phyloP scores from a whole-genome alignment of 179 eudicot species.

The Camellia oleifera region DNA sequence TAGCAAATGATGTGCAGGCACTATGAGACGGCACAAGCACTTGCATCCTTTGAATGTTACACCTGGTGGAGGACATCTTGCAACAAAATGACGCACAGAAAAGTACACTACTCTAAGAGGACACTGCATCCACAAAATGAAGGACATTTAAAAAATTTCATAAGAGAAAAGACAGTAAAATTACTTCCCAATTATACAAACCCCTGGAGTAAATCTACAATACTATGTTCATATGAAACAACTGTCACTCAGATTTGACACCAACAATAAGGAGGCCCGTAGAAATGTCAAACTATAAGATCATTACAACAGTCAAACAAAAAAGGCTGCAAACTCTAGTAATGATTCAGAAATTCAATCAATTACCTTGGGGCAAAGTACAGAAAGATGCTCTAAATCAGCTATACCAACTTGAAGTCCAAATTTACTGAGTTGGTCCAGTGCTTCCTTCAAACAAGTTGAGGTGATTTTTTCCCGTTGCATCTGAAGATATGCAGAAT shows the following conservation, averaged over 20 bases:
- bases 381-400: slow-evolving; percentile 61
- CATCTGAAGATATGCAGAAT: slow-evolving; percentile 48
- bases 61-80: neutral
- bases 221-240: neutral
- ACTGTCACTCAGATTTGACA: neutral
- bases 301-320: slow-evolving; percentile 2
- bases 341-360: neutral
- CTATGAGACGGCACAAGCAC: neutral
- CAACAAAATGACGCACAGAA: neutral
- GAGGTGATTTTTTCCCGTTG: slow-evolving; percentile 39
- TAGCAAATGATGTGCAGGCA: neutral
- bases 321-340: slow-evolving; percentile 3
- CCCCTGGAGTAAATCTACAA: neutral
- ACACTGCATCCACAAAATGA: neutral
- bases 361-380: slow-evolving; percentile 78
- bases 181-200: neutral
- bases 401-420: slow-evolving; percentile 48
- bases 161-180: neutral
- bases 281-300: neutral
- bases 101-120: neutral
- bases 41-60: neutral
- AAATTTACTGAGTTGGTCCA: slow-evolving; percentile 49
- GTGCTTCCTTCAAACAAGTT: slow-evolving; percentile 42
- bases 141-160: neutral
- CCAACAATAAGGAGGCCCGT: neutral